Evolutionary conservation across 352 stramenopile genomes (phyloP).

Genomic region (Globisporangium orthogonon): DNA sequence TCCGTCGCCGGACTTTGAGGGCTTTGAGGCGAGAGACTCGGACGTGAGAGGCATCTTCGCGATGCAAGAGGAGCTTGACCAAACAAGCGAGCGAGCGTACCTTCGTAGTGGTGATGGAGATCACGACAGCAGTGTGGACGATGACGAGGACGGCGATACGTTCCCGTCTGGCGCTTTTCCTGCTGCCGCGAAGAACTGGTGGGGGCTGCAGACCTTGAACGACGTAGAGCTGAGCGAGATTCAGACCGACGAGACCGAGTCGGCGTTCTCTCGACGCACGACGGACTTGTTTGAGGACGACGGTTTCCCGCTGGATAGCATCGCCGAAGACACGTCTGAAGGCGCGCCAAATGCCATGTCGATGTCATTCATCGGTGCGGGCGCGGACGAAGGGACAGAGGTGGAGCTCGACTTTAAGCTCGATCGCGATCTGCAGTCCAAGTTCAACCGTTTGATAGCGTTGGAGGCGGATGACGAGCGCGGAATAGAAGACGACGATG

Average conservation of each 20-base stretch:
- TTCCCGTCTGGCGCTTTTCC: slow-evolving; percentile 50
- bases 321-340: slow-evolving; percentile 8
- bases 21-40: slow-evolving; percentile 8
- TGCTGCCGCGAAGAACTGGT: slow-evolving; percentile 70
- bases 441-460: slow-evolving; percentile 70
- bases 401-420: slow-evolving; percentile 80
- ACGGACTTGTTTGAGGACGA: slow-evolving; percentile 50
- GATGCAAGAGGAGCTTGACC: slow-evolving; percentile 12
- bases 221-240: slow-evolving; percentile 73
- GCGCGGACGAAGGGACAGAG: slow-evolving; percentile 64
- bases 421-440: slow-evolving; percentile 64
- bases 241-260: slow-evolving; percentile 70
- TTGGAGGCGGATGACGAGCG: slow-evolving; percentile 40
- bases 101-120: neutral
- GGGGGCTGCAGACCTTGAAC: slow-evolving; percentile 40
- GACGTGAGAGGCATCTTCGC: slow-evolving; percentile 12
- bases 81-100: neutral
- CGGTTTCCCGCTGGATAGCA: slow-evolving; percentile 14
- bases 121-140: slow-evolving; percentile 17
- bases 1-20: slow-evolving; percentile 28
- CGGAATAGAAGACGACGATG: slow-evolving; percentile 26
- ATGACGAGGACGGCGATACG: slow-evolving; percentile 29
- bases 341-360: slow-evolving; percentile 49
- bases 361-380: slow-evolving; percentile 77
- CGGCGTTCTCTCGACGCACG: slow-evolving; percentile 49